A percentile compares a stretch with the other conserved stretches of the same genome.
These are phyloP conservation scores for Chaetomium sp. DNA, from an alignment of 2,329 filamentous ascomycete genomes.

Conservation along the genomic window DNA sequence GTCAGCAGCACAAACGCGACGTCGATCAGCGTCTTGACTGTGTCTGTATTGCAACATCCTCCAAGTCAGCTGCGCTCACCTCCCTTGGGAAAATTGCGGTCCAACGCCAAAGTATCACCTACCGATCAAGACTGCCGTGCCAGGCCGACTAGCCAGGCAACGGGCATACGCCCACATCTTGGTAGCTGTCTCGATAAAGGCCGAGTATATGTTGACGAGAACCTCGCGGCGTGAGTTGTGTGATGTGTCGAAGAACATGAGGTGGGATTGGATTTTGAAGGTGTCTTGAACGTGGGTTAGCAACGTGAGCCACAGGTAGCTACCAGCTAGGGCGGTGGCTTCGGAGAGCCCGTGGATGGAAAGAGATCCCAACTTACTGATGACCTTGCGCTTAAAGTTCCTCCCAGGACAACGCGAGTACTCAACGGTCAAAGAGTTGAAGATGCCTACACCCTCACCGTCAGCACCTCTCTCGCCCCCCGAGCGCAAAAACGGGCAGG, in stretches of 20 bases:
- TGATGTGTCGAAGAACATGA: slow-evolving; percentile 78
- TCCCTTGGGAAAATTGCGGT: background rate
- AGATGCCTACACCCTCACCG: slow-evolving; percentile 49
- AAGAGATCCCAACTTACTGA: slow-evolving; percentile 55
- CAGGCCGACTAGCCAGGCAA: slow-evolving; percentile 65
- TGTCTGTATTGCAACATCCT: slow-evolving; percentile 48
- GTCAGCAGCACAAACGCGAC: slow-evolving; percentile 67
- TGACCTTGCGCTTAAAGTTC: slow-evolving; percentile 76
- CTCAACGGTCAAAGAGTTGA: slow-evolving; percentile 79
- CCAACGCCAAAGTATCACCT: slow-evolving; percentile 21
- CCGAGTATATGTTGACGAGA: slow-evolving; percentile 71
- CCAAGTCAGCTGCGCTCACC: background rate
- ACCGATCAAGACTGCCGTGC: slow-evolving; percentile 64
- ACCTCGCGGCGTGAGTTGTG: slow-evolving; percentile 74
- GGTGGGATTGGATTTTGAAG: slow-evolving; percentile 83
- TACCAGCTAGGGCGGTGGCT: background rate
- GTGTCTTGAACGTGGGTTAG: slow-evolving; percentile 46
- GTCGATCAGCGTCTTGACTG: slow-evolving; percentile 66
- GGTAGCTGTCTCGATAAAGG: slow-evolving; percentile 75
- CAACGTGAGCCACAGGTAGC: too few species aligned
- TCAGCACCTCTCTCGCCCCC: slow-evolving; percentile 16
- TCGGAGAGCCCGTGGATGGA: background rate
- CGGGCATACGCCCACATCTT: slow-evolving; percentile 68
- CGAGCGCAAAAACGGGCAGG: background rate
- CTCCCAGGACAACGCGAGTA: slow-evolving; percentile 70